Evolutionary conservation across 352 stramenopile species (phyloP).

Genomic region (Phytophthora multivora): DNA sequence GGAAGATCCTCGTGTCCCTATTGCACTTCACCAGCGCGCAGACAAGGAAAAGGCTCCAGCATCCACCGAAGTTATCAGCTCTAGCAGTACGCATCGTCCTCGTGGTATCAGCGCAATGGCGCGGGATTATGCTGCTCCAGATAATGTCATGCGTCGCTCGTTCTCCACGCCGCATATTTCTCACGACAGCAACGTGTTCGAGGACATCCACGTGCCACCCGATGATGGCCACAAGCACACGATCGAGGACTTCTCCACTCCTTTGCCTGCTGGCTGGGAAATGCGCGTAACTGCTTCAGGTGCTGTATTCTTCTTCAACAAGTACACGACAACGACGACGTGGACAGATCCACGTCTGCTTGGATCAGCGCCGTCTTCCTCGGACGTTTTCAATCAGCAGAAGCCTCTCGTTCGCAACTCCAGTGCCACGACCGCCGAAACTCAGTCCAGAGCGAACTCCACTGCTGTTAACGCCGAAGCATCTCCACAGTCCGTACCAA

Average conservation of each 20-base stretch:
- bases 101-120: constrained; percentile 29
- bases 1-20: constrained; percentile 60
- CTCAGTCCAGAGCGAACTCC: constrained; percentile 26
- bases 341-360: constrained; percentile 70
- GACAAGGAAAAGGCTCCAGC: not conserved
- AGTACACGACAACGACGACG: constrained; percentile 71
- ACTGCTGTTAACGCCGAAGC: constrained; percentile 10
- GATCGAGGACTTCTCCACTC: constrained; percentile 80
- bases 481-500: not conserved
- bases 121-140: constrained; percentile 27
- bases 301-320: constrained; percentile 82
- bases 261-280: constrained; percentile 75
- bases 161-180: constrained; percentile 50
- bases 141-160: constrained; percentile 42
- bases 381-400: constrained; percentile 8
- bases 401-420: constrained; percentile 19
- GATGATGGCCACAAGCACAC: constrained; percentile 67
- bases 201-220: constrained; percentile 44
- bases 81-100: constrained; percentile 20
- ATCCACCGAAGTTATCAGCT: constrained; percentile 10
- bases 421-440: constrained; percentile 16
- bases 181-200: constrained; percentile 26
- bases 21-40: constrained; percentile 29
- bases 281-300: constrained; percentile 77
- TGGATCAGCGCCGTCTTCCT: constrained; percentile 13